phyloP scores from a whole-genome alignment of 495 filamentous ascomycete genomes.

The Parathielavia hyrcaniae region DNA sequence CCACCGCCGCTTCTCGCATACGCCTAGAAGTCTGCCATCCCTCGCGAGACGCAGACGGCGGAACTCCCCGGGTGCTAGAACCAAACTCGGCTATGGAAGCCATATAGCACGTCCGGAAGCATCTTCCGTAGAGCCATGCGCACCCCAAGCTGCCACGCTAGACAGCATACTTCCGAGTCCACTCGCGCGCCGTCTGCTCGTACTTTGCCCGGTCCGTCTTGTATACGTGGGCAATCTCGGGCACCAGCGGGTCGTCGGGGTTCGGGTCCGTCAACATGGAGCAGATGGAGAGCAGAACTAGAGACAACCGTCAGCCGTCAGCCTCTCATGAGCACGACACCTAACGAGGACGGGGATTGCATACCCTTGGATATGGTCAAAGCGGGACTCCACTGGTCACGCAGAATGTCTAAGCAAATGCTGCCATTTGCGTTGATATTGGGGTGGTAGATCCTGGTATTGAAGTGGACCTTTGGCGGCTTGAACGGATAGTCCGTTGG shows the following conservation, averaged over 20 bases:
- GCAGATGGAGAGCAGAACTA: constrained; percentile 96
- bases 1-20: not conserved
- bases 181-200: constrained; percentile 93
- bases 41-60: not conserved
- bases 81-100: not conserved
- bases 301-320: constrained; percentile 3
- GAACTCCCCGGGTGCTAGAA: not conserved
- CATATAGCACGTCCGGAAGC: not conserved
- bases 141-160: constrained; percentile 31
- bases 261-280: constrained; percentile 99
- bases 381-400: constrained; percentile 98
- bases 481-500: constrained; percentile 99
- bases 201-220: constrained; percentile 96
- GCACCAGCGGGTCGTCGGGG: constrained; percentile 95
- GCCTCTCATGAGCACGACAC: not conserved
- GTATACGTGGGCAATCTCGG: constrained; percentile 98
- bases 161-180: constrained; percentile 98
- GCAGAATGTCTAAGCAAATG: constrained; percentile 95
- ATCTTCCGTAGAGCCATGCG: constrained; percentile 7
- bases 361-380: constrained; percentile 97
- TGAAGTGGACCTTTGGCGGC: constrained; percentile 99
- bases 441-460: constrained; percentile 97
- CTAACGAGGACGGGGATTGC: constrained; percentile 11
- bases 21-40: not conserved
- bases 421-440: constrained; percentile 99